These are phyloP conservation scores for Harrya chromipes DNA, from an alignment of 768 basidiomycete species.

Conservation along the genomic window DNA sequence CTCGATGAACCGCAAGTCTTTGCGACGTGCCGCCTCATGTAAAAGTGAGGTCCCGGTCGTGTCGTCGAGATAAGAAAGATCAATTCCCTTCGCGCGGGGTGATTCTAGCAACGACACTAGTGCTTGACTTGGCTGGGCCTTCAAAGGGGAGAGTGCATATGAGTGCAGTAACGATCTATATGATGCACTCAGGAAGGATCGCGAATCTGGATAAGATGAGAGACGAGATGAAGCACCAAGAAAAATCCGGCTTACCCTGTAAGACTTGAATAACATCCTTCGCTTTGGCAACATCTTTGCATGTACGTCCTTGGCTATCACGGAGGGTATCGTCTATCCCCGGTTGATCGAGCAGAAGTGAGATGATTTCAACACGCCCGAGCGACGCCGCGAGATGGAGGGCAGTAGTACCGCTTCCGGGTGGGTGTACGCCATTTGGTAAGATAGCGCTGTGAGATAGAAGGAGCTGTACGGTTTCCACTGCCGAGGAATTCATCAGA, in stretches of 20 bases:
- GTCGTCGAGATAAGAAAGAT: conserved; percentile 80
- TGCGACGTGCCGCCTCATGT: conserved; percentile 82
- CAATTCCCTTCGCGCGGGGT: conserved; percentile 65
- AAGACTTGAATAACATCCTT: conserved; percentile 66
- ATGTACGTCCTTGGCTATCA: conserved; percentile 64
- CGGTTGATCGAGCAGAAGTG: conserved; percentile 74
- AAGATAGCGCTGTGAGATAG: conserved; percentile 74
- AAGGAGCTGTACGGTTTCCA: conserved; percentile 63
- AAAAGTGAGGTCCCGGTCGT: conserved; percentile 74
- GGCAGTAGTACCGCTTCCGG: conserved; percentile 67
- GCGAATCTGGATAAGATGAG: conserved; percentile 56
- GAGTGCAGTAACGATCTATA: conserved; percentile 70
- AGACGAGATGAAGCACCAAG: neutral
- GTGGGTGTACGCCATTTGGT: conserved; percentile 74
- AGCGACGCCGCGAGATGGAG: conserved; percentile 72
- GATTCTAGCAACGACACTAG: conserved; percentile 61
- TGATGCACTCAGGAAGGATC: conserved; percentile 68
- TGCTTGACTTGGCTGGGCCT: conserved; percentile 38
- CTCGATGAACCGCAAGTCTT: conserved; percentile 79
- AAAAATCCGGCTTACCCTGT: conserved; percentile 47
- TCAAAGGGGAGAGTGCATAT: conserved; percentile 63
- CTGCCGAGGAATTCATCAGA: conserved; percentile 33
- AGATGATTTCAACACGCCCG: conserved; percentile 69
- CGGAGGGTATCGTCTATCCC: conserved; percentile 74
- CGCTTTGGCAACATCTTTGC: conserved; percentile 67